Evolutionary conservation across 257 asterid genomes (phyloP).

Genomic region (Cinchona pubescens): DNA sequence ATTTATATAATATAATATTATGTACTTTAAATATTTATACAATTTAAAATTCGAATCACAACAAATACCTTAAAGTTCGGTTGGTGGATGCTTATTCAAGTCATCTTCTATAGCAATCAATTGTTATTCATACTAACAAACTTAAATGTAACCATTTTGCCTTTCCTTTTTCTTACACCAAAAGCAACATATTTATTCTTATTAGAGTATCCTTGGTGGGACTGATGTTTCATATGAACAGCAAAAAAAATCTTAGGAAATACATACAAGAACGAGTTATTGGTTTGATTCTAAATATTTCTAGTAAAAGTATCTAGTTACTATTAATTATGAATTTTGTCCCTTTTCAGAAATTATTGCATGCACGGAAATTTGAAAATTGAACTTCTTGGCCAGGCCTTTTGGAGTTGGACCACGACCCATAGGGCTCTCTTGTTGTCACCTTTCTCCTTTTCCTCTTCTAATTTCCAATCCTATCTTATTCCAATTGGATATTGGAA

Average conservation of each 20-base stretch:
- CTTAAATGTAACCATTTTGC: slow-evolving; percentile 23
- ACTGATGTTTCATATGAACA: slow-evolving; percentile 26
- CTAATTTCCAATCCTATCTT: not conserved
- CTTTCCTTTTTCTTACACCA: slow-evolving; percentile 17
- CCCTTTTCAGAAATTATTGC: not conserved
- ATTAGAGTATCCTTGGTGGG: slow-evolving; percentile 8
- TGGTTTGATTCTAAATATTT: slow-evolving; percentile 5
- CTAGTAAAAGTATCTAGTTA: not conserved
- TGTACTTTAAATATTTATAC: no score
- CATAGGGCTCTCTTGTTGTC: slow-evolving; percentile 3
- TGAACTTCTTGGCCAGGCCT: not conserved
- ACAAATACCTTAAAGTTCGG: no score
- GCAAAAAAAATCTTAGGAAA: slow-evolving; percentile 4
- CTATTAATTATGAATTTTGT: not conserved
- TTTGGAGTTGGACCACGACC: not conserved
- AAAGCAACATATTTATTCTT: slow-evolving; percentile 23
- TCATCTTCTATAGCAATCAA: slow-evolving; percentile 4
- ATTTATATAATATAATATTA: no score
- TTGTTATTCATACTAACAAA: slow-evolving; percentile 21
- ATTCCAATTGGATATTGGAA: not conserved
- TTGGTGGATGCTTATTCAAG: slow-evolving; percentile 28
- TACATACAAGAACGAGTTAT: not conserved
- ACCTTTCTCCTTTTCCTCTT: slow-evolving; percentile 8
- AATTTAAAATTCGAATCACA: no score
- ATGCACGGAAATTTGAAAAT: not conserved